Conservation (phyloP, 148 eudicot genomes). For the Gaultheria prostrata region DNA sequence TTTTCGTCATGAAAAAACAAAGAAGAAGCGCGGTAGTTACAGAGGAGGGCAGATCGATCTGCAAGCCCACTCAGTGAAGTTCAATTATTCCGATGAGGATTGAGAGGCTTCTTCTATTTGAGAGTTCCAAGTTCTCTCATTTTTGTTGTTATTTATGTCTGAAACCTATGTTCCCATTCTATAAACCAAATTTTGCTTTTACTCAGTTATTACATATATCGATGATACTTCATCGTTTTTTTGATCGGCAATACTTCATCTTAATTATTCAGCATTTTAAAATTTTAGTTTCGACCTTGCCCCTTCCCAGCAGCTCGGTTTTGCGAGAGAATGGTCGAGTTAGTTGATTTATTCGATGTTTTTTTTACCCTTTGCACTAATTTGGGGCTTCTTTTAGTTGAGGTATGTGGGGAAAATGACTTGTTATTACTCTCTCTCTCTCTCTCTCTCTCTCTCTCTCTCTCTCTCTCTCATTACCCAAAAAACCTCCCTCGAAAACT, state of each 20-base stretch:
- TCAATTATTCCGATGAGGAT: conserved; percentile 68
- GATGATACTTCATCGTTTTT: background rate
- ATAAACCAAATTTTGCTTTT: background rate
- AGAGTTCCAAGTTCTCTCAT: background rate
- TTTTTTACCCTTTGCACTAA: background rate
- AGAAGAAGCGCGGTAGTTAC: conserved; percentile 95
- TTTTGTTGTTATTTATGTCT: background rate
- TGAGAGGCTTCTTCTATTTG: conserved; percentile 21
- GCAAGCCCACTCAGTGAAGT: conserved; percentile 77
- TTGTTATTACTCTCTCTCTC: too few relatives aligned
- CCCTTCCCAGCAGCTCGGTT: background rate
- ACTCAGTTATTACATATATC: background rate
- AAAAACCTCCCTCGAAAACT: too few relatives aligned
- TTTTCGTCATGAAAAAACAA: conserved; percentile 93
- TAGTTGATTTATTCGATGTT: background rate
- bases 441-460: too few relatives aligned
- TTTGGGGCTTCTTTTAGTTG: too few relatives aligned
- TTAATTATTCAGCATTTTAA: background rate
- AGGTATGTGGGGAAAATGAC: too few relatives aligned
- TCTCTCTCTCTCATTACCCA: too few relatives aligned
- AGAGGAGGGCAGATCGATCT: conserved; percentile 88
- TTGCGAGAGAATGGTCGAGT: background rate
- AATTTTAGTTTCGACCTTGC: background rate
- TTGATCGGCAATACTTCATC: background rate
- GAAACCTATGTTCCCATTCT: background rate